These are phyloP conservation scores for Imleria badia DNA, from an alignment of 768 basidiomycete species.

Conservation along the genomic window DNA sequence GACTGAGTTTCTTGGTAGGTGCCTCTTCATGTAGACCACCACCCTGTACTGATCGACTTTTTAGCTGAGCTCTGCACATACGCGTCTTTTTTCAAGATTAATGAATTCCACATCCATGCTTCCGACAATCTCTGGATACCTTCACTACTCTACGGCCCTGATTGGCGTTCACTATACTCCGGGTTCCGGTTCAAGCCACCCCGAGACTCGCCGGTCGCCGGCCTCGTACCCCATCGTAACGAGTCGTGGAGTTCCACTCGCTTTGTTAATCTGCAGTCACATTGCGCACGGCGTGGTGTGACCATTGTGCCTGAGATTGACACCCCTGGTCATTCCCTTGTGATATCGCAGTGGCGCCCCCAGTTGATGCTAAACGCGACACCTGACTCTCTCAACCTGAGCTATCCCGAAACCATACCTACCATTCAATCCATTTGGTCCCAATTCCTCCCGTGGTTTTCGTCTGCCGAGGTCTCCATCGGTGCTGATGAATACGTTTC, in stretches of 20 bases:
- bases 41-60: background rate
- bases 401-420: slow-evolving; percentile 42
- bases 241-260: slow-evolving; percentile 39
- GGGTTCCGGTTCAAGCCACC: slow-evolving; percentile 43
- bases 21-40: background rate
- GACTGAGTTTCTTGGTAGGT: slow-evolving; percentile 37
- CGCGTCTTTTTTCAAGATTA: slow-evolving; percentile 46
- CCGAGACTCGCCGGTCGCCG: slow-evolving; percentile 31
- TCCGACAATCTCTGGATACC: slow-evolving; percentile 46
- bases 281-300: slow-evolving; percentile 39
- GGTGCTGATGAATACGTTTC: slow-evolving; percentile 45
- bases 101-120: slow-evolving; percentile 44
- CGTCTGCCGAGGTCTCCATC: slow-evolving; percentile 42
- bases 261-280: slow-evolving; percentile 36
- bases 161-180: slow-evolving; percentile 42
- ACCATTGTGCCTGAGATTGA: slow-evolving; percentile 45
- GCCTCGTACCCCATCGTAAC: slow-evolving; percentile 38
- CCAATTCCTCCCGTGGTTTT: slow-evolving; percentile 40
- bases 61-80: slow-evolving; percentile 44
- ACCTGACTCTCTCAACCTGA: slow-evolving; percentile 40
- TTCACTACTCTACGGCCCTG: slow-evolving; percentile 35
- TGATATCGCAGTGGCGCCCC: slow-evolving; percentile 46
- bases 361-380: slow-evolving; percentile 37
- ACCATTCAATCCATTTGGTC: slow-evolving; percentile 44
- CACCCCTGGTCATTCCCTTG: slow-evolving; percentile 44